A percentile compares a stretch with the other conserved stretches of the same genome.
These are phyloP conservation scores for Luvunga scandens DNA, from an alignment of 345 rosid species.

Conservation along the genomic window DNA sequence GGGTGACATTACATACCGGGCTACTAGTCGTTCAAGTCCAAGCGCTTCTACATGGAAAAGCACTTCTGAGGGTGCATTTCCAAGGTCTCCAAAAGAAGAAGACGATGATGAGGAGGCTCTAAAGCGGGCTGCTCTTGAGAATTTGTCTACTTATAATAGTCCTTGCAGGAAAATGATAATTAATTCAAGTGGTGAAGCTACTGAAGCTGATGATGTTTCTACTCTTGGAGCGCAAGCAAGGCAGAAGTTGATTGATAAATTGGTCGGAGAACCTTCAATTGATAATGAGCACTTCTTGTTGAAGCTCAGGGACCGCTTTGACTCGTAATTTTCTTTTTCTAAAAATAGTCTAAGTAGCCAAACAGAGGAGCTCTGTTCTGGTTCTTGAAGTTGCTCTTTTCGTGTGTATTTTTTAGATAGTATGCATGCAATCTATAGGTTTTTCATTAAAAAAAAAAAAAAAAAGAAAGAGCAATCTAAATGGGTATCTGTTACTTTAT, in stretches of 20 bases:
- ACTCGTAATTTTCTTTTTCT: constrained; percentile 16
- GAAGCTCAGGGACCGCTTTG: constrained; percentile 25
- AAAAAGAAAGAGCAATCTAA: too few species aligned
- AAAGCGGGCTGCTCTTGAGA: constrained; percentile 52
- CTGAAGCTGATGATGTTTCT: constrained; percentile 18
- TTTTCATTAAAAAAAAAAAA: too few species aligned
- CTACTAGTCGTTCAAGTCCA: constrained; percentile 21
- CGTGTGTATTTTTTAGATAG: too few species aligned
- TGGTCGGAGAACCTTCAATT: constrained; percentile 26
- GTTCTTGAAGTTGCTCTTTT: not conserved
- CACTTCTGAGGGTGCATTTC: constrained; percentile 24
- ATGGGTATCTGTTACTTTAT: too few species aligned
- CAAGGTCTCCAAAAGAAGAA: constrained; percentile 49
- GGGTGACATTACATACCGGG: constrained; percentile 31
- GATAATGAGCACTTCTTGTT: constrained; percentile 27
- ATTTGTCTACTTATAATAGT: not conserved
- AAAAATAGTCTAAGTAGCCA: too few species aligned
- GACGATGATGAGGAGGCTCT: constrained; percentile 58
- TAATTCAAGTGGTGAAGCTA: constrained; percentile 18
- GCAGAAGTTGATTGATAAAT: constrained; percentile 32
- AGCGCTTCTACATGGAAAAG: constrained; percentile 3
- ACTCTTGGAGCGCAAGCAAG: constrained; percentile 21
- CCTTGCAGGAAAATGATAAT: not conserved
- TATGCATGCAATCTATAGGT: too few species aligned
- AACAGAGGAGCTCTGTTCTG: not conserved